A percentile compares a stretch with the other conserved stretches of the same genome.
Evolutionary conservation across 2,329 filamentous ascomycete species (phyloP).

Genomic region (Trichoderma brevicompactum): DNA sequence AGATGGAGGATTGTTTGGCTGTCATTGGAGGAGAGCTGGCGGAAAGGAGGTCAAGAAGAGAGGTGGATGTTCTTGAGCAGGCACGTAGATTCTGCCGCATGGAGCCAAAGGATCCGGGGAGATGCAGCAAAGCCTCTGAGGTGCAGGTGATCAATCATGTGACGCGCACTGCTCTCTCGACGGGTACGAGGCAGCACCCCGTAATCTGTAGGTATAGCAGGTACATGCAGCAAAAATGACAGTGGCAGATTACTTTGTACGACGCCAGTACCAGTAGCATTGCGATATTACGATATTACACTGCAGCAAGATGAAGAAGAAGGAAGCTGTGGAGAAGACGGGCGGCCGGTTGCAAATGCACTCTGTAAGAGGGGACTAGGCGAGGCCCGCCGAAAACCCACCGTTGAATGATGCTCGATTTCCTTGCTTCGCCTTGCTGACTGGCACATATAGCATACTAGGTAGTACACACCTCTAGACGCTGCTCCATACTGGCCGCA

Average conservation of each 20-base stretch:
- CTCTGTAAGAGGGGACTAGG: conserved; percentile 10
- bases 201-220: background rate
- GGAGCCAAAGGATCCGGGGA: conserved; percentile 11
- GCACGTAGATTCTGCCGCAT: background rate
- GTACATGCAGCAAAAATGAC: too few species aligned
- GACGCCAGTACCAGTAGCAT: background rate
- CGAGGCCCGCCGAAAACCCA: conserved; percentile 14
- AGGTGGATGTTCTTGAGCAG: background rate
- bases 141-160: conserved; percentile 29
- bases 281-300: background rate
- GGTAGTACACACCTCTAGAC: background rate
- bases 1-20: background rate
- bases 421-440: conserved; percentile 15
- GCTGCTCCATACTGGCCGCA: too few species aligned
- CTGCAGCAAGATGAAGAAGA: background rate
- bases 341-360: background rate
- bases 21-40: conserved; percentile 21
- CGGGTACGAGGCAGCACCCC: background rate
- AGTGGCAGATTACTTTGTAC: background rate
- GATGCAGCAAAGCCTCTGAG: conserved; percentile 10
- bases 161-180: conserved; percentile 1
- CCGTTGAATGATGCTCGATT: background rate
- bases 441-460: background rate
- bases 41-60: conserved; percentile 21
- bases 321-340: conserved; percentile 1